A percentile compares a stretch with the other conserved stretches of the same genome.
phyloP scores from a whole-genome alignment of 495 filamentous ascomycete genomes.

The Trichoderma asperelloides region DNA sequence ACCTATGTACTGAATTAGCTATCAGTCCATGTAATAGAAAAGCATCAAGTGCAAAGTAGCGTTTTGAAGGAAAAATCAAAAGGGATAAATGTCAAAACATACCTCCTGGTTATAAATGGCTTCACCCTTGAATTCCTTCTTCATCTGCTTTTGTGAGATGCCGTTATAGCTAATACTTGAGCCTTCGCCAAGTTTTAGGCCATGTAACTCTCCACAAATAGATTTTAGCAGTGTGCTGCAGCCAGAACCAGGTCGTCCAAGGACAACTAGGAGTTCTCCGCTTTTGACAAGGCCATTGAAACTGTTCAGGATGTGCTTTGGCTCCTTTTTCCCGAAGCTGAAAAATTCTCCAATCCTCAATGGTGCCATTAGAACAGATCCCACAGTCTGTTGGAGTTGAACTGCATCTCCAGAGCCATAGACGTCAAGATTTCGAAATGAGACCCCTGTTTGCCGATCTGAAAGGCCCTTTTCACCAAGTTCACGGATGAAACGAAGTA shows the following conservation, averaged over 20 bases:
- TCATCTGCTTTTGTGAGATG: conserved; percentile 41
- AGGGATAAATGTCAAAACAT: no score
- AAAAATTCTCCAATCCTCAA: conserved; percentile 40
- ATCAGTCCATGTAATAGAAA: not conserved
- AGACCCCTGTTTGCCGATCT: conserved; percentile 29
- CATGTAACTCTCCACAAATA: conserved; percentile 56
- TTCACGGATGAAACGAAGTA: conserved; percentile 15
- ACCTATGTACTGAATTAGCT: conserved; percentile 26
- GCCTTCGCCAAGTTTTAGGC: conserved; percentile 32
- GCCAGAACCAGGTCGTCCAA: conserved; percentile 58
- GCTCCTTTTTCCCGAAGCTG: conserved; percentile 19
- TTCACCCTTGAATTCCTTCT: conserved; percentile 54
- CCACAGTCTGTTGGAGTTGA: conserved; percentile 49
- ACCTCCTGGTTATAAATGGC: conserved; percentile 44
- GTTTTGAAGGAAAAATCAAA: conserved; percentile 21
- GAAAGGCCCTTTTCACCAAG: conserved; percentile 31
- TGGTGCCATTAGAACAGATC: conserved; percentile 37
- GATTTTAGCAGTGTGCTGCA: conserved; percentile 60
- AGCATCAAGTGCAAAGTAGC: not conserved
- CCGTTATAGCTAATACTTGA: conserved; percentile 44
- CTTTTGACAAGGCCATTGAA: conserved; percentile 65
- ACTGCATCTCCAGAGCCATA: conserved; percentile 45
- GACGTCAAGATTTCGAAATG: conserved; percentile 45
- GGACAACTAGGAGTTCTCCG: conserved; percentile 73
- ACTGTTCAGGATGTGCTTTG: conserved; percentile 53